These are phyloP conservation scores for Aspergillus bertholletiae DNA, from an alignment of 495 filamentous ascomycete genomes.

Conservation along the genomic window DNA sequence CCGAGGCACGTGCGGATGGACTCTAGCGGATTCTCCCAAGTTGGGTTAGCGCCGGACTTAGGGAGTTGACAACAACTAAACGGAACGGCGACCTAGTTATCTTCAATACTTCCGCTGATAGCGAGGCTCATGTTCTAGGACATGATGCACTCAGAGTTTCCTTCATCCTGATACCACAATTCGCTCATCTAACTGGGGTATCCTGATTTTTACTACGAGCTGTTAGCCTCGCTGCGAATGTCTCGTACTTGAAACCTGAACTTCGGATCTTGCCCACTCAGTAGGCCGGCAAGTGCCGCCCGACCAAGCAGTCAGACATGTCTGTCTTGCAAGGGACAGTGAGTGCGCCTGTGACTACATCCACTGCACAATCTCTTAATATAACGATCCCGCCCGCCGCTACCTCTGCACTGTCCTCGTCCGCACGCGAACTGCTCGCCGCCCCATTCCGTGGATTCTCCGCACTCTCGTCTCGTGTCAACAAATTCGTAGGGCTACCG, in stretches of 20 bases:
- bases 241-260: not conserved
- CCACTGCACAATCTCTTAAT: conserved; percentile 15
- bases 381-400: conserved; percentile 19
- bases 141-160: not conserved
- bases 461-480: conserved; percentile 33
- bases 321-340: conserved; percentile 8
- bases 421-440: conserved; percentile 30
- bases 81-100: not conserved
- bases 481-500: conserved; percentile 26
- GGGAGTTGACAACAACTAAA: not conserved
- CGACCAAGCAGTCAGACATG: conserved; percentile 8
- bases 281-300: not conserved
- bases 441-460: conserved; percentile 38
- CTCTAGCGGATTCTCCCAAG: not conserved
- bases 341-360: conserved; percentile 2
- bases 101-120: not conserved
- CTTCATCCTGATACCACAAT: conserved; percentile 1
- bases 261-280: not conserved
- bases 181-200: not conserved
- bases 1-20: not conserved
- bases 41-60: conserved; percentile 1
- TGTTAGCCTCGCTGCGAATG: not conserved
- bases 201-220: not conserved
- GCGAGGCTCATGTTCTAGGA: not conserved
- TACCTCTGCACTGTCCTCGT: conserved; percentile 27